Evolutionary conservation across 805 yeast genomes (phyloP).

Genomic region (Jamesozyma spencerorum): DNA sequence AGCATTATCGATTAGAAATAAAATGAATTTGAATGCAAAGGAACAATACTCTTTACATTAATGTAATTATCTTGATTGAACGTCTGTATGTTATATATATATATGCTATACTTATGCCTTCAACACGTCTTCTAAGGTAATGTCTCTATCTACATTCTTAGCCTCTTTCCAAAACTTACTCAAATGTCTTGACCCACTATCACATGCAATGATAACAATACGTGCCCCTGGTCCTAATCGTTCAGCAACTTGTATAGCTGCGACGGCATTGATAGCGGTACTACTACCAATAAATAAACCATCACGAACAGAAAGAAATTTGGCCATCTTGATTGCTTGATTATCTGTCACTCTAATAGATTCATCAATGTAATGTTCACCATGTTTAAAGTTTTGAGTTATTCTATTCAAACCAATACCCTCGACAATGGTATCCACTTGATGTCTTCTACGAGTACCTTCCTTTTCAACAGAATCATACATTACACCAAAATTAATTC

Average conservation of each 20-base stretch:
- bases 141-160: constrained; percentile 24
- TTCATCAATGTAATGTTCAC: constrained; percentile 63
- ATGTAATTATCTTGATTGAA: no score
- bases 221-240: constrained; percentile 47
- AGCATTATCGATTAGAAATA: no score
- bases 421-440: constrained; percentile 89
- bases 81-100: background rate
- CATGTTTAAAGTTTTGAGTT: constrained; percentile 70
- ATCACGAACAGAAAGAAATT: constrained; percentile 66
- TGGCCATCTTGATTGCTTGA: constrained; percentile 85
- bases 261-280: constrained; percentile 90
- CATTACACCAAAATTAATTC: constrained; percentile 88
- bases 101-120: background rate
- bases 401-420: constrained; percentile 88
- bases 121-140: constrained; percentile 31
- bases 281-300: constrained; percentile 90
- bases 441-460: constrained; percentile 90
- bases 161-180: constrained; percentile 89
- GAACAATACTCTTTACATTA: background rate
- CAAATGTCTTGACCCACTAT: constrained; percentile 81
- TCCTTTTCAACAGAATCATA: constrained; percentile 81
- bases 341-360: constrained; percentile 71
- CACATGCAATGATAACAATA: constrained; percentile 83
- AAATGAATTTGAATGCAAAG: background rate
- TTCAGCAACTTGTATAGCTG: constrained; percentile 57